Evolutionary conservation across 2,329 filamentous ascomycete genomes (phyloP).

Genomic region (Diplodia corticola): DNA sequence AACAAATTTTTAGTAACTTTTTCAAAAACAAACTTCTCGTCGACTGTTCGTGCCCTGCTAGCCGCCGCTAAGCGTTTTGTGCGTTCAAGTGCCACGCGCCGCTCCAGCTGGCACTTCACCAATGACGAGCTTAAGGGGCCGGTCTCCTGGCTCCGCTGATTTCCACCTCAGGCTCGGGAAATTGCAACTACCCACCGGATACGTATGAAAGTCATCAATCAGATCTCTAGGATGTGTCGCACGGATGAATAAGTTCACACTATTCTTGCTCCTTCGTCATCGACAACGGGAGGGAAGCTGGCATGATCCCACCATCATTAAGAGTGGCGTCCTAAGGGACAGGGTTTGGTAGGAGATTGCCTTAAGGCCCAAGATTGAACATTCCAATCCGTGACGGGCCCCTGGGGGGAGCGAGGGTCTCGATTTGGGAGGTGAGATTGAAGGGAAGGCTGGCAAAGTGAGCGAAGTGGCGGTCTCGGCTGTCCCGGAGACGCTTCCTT

Average conservation of each 20-base stretch:
- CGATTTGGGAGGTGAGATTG: neutral
- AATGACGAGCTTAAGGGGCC: neutral
- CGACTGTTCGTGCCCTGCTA: neutral
- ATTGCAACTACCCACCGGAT: neutral
- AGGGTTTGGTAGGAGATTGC: neutral
- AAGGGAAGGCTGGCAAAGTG: neutral
- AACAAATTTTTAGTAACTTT: conserved; percentile 7
- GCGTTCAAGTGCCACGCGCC: neutral
- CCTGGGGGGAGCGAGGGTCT: neutral
- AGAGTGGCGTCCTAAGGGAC: neutral
- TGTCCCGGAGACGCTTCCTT: neutral
- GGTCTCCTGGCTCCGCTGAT: neutral
- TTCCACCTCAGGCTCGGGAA: neutral
- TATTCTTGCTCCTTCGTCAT: neutral
- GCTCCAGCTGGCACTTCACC: neutral
- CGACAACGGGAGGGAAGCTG: neutral
- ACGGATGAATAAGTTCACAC: neutral
- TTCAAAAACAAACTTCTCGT: neutral
- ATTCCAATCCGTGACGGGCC: neutral
- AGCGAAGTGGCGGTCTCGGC: neutral
- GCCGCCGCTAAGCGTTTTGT: neutral
- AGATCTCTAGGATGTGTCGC: neutral
- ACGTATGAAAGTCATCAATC: neutral
- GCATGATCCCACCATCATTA: neutral
- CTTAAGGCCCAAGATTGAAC: neutral